A percentile compares a stretch with the other conserved stretches of the same genome.
phyloP scores from a whole-genome alignment of 345 rosid species.

The Populus alba region DNA sequence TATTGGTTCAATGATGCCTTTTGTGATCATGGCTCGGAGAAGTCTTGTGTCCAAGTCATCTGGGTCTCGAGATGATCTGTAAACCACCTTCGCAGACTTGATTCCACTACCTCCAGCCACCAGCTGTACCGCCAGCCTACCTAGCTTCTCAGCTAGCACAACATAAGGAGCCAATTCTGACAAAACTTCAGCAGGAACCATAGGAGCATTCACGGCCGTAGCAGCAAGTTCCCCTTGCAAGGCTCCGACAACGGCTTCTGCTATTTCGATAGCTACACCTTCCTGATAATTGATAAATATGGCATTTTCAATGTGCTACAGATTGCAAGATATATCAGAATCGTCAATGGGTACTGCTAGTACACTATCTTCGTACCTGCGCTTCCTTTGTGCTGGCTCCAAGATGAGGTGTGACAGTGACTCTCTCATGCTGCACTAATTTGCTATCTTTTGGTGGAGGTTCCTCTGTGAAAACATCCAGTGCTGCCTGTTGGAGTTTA shows the following conservation, averaged over 20 bases:
- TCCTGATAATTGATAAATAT: constrained; percentile 35
- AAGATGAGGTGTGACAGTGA: constrained; percentile 81
- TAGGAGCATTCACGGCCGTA: constrained; percentile 86
- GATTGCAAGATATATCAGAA: background rate
- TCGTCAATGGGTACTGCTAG: background rate
- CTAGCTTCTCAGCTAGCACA: constrained; percentile 70
- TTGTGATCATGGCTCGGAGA: constrained; percentile 79
- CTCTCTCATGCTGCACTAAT: constrained; percentile 65
- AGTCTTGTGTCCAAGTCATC: constrained; percentile 86
- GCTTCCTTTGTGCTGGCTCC: constrained; percentile 96
- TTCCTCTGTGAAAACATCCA: constrained; percentile 73
- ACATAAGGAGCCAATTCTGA: constrained; percentile 66
- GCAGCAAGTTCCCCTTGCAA: constrained; percentile 71
- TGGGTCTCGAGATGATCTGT: constrained; percentile 53
- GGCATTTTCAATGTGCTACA: background rate
- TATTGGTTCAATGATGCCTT: constrained; percentile 82
- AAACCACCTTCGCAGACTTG: constrained; percentile 57
- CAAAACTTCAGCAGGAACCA: constrained; percentile 65
- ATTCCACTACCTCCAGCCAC: constrained; percentile 71
- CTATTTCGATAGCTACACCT: constrained; percentile 87
- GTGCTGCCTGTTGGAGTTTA: constrained; percentile 53
- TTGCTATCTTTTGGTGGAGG: constrained; percentile 63
- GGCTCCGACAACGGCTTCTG: constrained; percentile 86
- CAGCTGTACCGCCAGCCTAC: constrained; percentile 70
- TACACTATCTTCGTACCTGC: constrained; percentile 37